These are phyloP conservation scores for Aspergillus fumigatus DNA, from an alignment of 2,329 filamentous ascomycete species.

Conservation along the genomic window DNA sequence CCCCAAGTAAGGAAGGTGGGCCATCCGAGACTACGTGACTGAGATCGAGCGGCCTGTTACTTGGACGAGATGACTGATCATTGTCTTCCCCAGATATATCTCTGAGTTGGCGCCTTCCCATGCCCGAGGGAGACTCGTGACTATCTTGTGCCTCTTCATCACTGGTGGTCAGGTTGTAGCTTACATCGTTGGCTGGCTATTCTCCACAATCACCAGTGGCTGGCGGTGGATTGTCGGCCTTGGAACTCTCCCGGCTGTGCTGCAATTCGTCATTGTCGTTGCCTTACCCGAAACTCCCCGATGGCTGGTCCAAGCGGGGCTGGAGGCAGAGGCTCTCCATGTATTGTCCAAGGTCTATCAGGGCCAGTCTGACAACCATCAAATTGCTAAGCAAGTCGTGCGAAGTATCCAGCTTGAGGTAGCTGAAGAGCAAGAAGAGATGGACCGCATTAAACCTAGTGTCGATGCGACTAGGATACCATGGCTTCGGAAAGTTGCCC, in stretches of 20 bases:
- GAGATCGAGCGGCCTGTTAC: background rate
- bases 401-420: slow-evolving; percentile 70
- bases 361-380: slow-evolving; percentile 37
- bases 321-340: slow-evolving; percentile 55
- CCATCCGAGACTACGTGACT: background rate
- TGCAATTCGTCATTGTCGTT: slow-evolving; percentile 65
- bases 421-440: slow-evolving; percentile 58
- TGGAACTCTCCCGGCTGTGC: slow-evolving; percentile 68
- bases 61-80: background rate
- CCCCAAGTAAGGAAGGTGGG: background rate
- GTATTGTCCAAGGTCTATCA: slow-evolving; percentile 66
- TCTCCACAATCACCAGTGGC: slow-evolving; percentile 58
- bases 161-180: slow-evolving; percentile 86
- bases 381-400: slow-evolving; percentile 57
- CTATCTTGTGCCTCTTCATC: slow-evolving; percentile 75
- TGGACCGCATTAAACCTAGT: slow-evolving; percentile 18
- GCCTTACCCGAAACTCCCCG: slow-evolving; percentile 84
- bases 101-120: slow-evolving; percentile 76
- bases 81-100: slow-evolving; percentile 57
- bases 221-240: slow-evolving; percentile 94
- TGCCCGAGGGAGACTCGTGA: slow-evolving; percentile 74
- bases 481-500: slow-evolving; percentile 25
- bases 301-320: slow-evolving; percentile 72
- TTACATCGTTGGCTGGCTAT: slow-evolving; percentile 76
- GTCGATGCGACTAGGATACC: slow-evolving; percentile 5